phyloP scores from a whole-genome alignment of 2,329 filamentous ascomycete genomes.

The Lecanicillium sp. region DNA sequence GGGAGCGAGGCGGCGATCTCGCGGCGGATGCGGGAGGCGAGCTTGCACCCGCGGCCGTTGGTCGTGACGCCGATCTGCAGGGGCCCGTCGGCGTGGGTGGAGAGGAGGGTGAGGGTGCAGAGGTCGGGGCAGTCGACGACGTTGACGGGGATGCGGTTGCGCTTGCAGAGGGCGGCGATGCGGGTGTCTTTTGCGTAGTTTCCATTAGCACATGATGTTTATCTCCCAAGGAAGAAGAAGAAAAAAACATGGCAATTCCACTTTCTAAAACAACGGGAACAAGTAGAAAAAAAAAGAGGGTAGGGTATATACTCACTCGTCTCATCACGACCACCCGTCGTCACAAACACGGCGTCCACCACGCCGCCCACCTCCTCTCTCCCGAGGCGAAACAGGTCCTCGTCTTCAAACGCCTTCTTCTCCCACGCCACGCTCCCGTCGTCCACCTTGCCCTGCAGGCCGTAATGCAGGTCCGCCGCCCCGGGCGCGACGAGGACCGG shows the following conservation, averaged over 20 bases:
- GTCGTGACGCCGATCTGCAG: conserved; percentile 94
- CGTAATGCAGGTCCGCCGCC: conserved; percentile 51
- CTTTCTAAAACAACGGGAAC: neutral
- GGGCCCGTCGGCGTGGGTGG: conserved; percentile 83
- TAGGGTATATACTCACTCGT: conserved; percentile 26
- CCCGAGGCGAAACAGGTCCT: conserved; percentile 70
- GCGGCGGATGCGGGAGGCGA: conserved; percentile 80
- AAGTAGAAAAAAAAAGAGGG: neutral
- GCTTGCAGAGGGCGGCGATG: conserved; percentile 69
- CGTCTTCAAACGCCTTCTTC: conserved; percentile 59
- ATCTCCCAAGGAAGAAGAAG: too few relatives aligned
- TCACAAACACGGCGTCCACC: conserved; percentile 92
- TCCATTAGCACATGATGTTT: neutral
- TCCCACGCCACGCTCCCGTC: conserved; percentile 61
- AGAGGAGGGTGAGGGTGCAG: conserved; percentile 85
- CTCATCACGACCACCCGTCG: conserved; percentile 46
- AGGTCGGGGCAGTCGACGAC: conserved; percentile 81
- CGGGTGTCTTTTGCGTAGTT: conserved; percentile 39
- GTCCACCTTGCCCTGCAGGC: conserved; percentile 58
- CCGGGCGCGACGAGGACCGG: conserved; percentile 73
- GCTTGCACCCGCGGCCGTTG: conserved; percentile 88
- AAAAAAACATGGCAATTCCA: too few relatives aligned
- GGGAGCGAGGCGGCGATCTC: conserved; percentile 82
- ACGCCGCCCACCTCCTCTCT: conserved; percentile 68
- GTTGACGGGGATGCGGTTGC: conserved; percentile 84